A percentile compares a stretch with the other conserved stretches of the same genome.
phyloP scores from a whole-genome alignment of 768 basidiomycete genomes.

The Mrakia hoshinonis region DNA sequence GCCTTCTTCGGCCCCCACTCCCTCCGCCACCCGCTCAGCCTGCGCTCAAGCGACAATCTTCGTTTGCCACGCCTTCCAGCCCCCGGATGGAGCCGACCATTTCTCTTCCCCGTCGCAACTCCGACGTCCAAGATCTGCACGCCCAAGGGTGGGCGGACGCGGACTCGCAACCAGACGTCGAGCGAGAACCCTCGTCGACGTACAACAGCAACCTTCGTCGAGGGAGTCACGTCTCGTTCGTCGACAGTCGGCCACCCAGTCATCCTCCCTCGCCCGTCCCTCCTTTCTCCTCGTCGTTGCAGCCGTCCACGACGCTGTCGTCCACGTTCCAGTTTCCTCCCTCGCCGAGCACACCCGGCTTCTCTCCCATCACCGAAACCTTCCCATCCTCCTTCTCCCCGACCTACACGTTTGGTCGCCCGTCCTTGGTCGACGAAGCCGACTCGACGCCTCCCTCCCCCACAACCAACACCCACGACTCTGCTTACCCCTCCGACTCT shows the following conservation, averaged over 20 bases:
- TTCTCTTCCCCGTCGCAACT: not conserved
- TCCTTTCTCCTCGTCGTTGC: not conserved
- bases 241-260: slow-evolving; percentile 8
- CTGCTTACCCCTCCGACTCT: not conserved
- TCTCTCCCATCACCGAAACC: not conserved
- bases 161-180: not conserved
- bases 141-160: not conserved
- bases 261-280: not conserved
- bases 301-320: not conserved
- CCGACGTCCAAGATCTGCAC: not conserved
- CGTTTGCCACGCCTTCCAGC: not conserved
- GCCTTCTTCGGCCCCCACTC: slow-evolving; percentile 7
- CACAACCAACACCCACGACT: not conserved
- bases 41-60: slow-evolving; percentile 11
- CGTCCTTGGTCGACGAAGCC: not conserved
- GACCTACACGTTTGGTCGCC: not conserved
- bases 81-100: not conserved
- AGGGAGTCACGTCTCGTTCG: slow-evolving; percentile 26
- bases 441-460: not conserved
- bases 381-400: not conserved
- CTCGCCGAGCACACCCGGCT: slow-evolving; percentile 6
- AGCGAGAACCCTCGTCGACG: not conserved
- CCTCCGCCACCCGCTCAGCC: slow-evolving; percentile 18
- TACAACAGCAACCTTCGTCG: not conserved
- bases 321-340: slow-evolving; percentile 3